Evolutionary conservation across 2,329 filamentous ascomycete species (phyloP).

Genomic region (Westerdykella sp.): DNA sequence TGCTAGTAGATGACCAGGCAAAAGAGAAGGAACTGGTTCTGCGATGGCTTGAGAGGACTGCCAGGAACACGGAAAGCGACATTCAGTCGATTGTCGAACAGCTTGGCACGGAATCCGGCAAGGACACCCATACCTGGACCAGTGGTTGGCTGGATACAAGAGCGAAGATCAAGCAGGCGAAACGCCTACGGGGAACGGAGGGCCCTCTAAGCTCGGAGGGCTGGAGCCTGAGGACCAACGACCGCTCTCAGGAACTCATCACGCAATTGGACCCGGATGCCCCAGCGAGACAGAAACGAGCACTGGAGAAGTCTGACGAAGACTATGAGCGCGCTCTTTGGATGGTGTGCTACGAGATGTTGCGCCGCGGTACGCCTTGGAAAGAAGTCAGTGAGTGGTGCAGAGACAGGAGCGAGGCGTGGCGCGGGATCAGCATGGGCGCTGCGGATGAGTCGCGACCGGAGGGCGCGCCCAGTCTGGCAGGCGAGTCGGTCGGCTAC

Average conservation of each 20-base stretch:
- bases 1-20: constrained; percentile 65
- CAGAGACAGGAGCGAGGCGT: constrained; percentile 74
- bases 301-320: constrained; percentile 74
- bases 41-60: constrained; percentile 78
- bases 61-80: constrained; percentile 59
- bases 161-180: constrained; percentile 81
- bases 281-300: constrained; percentile 68
- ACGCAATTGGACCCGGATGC: constrained; percentile 92
- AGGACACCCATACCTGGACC: constrained; percentile 59
- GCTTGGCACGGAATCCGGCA: constrained; percentile 63
- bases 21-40: constrained; percentile 74
- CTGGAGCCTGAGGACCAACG: constrained; percentile 41
- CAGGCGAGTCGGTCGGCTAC: constrained; percentile 37
- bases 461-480: constrained; percentile 36
- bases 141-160: constrained; percentile 92
- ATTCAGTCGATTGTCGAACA: constrained; percentile 72
- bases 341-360: constrained; percentile 89
- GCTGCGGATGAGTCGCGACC: constrained; percentile 52
- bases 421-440: constrained; percentile 79
- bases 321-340: constrained; percentile 87
- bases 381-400: constrained; percentile 79
- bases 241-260: constrained; percentile 57
- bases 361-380: constrained; percentile 74
- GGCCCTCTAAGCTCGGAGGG: constrained; percentile 33
- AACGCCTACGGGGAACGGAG: constrained; percentile 57